phyloP scores from a whole-genome alignment of 2,329 filamentous ascomycete genomes.

The Pseudogymnoascus sp. region DNA sequence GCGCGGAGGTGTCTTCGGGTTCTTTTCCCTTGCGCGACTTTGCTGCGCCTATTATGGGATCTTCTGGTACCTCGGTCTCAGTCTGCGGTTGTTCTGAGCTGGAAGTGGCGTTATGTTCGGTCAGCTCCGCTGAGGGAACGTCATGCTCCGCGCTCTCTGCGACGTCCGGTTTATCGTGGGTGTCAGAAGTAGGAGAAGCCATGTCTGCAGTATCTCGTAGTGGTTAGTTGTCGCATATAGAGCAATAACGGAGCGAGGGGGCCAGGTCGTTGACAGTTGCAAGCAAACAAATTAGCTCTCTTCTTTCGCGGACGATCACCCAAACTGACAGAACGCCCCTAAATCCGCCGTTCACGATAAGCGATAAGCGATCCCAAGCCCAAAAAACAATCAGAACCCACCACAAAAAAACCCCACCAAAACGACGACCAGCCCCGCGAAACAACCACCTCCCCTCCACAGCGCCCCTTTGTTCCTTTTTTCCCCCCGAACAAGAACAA shows the following conservation, averaged over 20 bases:
- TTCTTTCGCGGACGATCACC: background rate
- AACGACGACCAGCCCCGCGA: background rate
- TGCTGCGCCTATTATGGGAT: background rate
- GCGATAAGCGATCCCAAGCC: background rate
- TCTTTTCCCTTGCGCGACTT: conserved; percentile 19
- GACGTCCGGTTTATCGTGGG: background rate
- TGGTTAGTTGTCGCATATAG: conserved; percentile 4
- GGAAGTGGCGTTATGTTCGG: background rate
- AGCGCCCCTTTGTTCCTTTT: background rate
- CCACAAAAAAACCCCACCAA: conserved; percentile 7
- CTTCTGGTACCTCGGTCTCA: background rate
- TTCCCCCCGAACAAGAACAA: background rate
- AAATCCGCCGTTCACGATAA: background rate
- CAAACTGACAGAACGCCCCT: background rate
- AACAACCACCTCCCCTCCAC: background rate
- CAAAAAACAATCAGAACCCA: conserved; percentile 1
- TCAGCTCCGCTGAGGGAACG: background rate
- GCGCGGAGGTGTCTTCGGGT: conserved; percentile 33
- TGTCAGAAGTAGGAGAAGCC: conserved; percentile 1
- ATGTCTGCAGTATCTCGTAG: background rate
- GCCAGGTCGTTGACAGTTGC: background rate
- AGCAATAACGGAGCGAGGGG: background rate
- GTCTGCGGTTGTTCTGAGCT: background rate
- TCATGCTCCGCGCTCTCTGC: background rate
- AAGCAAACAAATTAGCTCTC: background rate